Conservation (phyloP, 306 rosid species). For the Senna tora region DNA sequence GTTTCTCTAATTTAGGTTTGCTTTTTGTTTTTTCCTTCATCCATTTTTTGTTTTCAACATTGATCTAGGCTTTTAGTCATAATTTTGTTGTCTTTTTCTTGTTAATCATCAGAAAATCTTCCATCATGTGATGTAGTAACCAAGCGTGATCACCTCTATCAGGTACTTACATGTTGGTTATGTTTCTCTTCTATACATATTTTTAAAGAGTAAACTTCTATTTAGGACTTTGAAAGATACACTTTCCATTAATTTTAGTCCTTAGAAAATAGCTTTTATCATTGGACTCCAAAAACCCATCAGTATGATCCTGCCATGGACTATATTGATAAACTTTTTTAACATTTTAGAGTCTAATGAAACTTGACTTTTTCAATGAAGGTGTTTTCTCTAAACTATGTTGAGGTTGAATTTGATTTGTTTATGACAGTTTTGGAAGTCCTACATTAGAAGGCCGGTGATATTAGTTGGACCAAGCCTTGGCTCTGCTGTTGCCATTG, state of each 20-base stretch:
- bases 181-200: neutral
- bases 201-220: too few relatives aligned
- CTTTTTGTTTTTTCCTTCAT: constrained; percentile 16
- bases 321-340: neutral
- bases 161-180: constrained; percentile 48
- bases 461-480: constrained; percentile 87
- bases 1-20: constrained; percentile 83
- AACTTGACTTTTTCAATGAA: neutral
- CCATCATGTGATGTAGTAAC: constrained; percentile 65
- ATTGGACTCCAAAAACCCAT: neutral
- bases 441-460: constrained; percentile 69
- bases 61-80: constrained; percentile 14
- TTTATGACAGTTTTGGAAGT: constrained; percentile 74
- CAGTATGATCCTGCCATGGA: too few relatives aligned
- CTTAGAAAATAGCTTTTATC: neutral
- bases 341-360: neutral
- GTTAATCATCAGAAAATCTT: constrained; percentile 52
- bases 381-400: constrained; percentile 3
- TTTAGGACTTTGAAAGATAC: neutral
- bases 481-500: constrained; percentile 87
- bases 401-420: constrained; percentile 16
- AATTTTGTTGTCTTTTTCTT: neutral
- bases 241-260: neutral
- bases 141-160: constrained; percentile 71
- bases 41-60: neutral